These are phyloP conservation scores for Diospyros kaki DNA, from an alignment of 148 eudicot genomes.

Conservation along the genomic window DNA sequence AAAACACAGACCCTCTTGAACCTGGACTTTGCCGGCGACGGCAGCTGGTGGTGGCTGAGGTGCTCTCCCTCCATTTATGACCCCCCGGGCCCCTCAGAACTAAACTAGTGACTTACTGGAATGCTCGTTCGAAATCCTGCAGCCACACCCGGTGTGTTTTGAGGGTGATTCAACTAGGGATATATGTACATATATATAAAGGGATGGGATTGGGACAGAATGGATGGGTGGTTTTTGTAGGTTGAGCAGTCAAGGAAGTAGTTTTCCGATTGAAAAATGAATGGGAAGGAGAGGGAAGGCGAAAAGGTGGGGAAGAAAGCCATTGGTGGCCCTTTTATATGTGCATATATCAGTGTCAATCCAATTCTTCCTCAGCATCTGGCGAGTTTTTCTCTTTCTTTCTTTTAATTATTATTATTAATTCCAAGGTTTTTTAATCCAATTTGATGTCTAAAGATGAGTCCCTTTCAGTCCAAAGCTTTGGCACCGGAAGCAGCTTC, in stretches of 20 bases:
- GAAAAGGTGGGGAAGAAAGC: neutral
- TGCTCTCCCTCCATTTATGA: constrained; percentile 8
- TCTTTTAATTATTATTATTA: no score
- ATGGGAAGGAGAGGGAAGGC: neutral
- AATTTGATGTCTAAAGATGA: neutral
- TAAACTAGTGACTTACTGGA: no score
- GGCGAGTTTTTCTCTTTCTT: neutral
- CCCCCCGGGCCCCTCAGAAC: no score
- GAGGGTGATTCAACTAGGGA: no score
- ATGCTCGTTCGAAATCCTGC: no score
- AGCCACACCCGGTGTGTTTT: no score
- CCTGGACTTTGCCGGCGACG: constrained; percentile 24
- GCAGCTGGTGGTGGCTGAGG: neutral
- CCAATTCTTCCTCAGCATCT: neutral
- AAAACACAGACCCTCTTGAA: constrained; percentile 81
- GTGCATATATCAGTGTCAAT: neutral
- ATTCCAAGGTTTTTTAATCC: neutral
- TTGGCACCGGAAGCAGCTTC: no score
- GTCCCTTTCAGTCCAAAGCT: neutral
- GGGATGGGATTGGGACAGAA: neutral
- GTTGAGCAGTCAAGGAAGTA: neutral
- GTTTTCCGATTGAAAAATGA: neutral
- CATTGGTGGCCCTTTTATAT: neutral
- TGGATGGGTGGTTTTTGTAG: neutral
- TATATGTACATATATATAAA: no score